Evolutionary conservation across 805 yeast genomes (phyloP), one percentile per base, ranked within the genome.

Genomic region (Osmozyma mogii): DNA sequence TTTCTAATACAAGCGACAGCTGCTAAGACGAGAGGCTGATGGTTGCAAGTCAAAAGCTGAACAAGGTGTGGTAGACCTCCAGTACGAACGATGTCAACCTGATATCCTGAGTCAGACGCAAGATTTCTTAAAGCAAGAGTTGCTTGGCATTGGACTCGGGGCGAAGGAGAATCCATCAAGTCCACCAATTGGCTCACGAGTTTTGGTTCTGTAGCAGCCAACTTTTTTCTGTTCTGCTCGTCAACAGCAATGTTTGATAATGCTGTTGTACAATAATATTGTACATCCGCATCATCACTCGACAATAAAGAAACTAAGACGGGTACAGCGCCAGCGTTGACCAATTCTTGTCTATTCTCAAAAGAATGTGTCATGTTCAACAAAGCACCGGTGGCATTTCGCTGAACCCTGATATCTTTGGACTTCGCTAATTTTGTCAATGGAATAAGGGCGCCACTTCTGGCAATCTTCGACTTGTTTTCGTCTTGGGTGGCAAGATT

Each of bases 1-100:
- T 92, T 92, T 62, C 99, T 78, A 41, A 92, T 85, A 61, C 99
- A 92, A 2, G 99, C 99, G 28, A 92, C 98, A 6, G 97, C 92
- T 5, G 98, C 97, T 32, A 92, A 67, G 8, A 89, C 85, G 38
- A 92, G 69, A 18, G 96, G 95, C 50, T 85, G 89, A 50, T 88
- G 94, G 38, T 80, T 75, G 28, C 94, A 81, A 47, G 88, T 89
- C 47, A 92, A 71, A 33, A 92, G 69, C 37, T 82, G 81, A n/a
- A 87, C 94, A 50, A 92, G 68, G 53, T 87, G 92, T 25, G 96
- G 92, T 48, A 92, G 72, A 0, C 98, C 99, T 34, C 95, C 95
- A 22, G 94, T 88, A 48, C 94, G 72, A 11, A 89, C 97, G 42
- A 89, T 88, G 53, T 89, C 97, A 38, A 89, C 72, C 61, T 92